Base-by-base conservation (phyloP, 495 filamentous ascomycete species). In the Polyplosphaeria fusca region DNA sequence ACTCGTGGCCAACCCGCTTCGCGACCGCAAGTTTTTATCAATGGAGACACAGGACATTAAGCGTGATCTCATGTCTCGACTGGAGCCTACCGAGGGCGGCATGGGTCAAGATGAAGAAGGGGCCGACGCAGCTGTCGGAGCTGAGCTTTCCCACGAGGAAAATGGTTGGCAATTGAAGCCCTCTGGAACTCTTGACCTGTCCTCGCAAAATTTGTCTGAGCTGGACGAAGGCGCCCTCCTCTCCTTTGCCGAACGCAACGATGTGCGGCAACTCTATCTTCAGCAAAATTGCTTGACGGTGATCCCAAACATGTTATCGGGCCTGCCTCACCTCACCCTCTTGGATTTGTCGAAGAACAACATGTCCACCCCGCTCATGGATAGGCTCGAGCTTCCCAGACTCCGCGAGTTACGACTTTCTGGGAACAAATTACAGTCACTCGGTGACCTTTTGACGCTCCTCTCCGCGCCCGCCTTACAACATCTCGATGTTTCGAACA, bases 41-140 rank as follows among this genome's bases (percentile, higher is more conserved):
- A 87, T 95, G 77, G 76, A 77, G 22, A 89, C 88, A 0, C 87
- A 89, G 18, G 87, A 91, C 47, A 69, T 98, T 63, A 96, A 95
- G 72, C 78, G 77, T 38, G 84, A 86, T 59, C 74, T 98, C 45
- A 81, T 80, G 28, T 77, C 77, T 35, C 80, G 88, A 19, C 74
- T 93, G 39, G 82, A 86, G 50, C 86, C 88, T 11, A 32, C 9
- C 76, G 24, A 49, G 19, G 57, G 16, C 9, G 58, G 53, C n/a
- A 47, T 46, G 5, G 60, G 58, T 39, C 27, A 41, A 2, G 47
- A 49, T 5, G 46, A 48, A 20, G 49, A 19, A 12, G 43, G 48
- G 11, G 43, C 22, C n/a, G 47, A 18, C 4, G 43, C 28, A 5
- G n/a, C 5, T 5, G 5, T 19, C 2, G n/a, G 20, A 13, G 9